Conservation (phyloP, 139 green algal genomes). For the Coelastrella sp. region DNA sequence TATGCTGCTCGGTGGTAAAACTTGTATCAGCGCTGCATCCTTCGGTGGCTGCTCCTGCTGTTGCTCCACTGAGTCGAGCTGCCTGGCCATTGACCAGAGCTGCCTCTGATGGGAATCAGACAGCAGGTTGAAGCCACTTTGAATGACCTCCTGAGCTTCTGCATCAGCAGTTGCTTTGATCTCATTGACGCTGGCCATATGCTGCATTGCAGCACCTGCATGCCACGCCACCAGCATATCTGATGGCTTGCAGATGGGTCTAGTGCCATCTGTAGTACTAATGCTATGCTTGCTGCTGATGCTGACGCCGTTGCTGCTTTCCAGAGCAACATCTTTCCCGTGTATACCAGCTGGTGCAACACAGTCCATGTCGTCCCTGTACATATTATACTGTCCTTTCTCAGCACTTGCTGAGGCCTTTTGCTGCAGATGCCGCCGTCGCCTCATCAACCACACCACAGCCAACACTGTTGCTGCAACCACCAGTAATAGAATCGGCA, state of each 20-base stretch:
- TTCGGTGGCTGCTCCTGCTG: background rate
- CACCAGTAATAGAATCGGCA: too few species aligned
- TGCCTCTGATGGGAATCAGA: background rate
- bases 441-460: background rate
- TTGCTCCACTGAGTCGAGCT: background rate
- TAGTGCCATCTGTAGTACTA: too few species aligned
- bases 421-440: background rate
- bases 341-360: too few species aligned
- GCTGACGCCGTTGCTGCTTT: background rate
- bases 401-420: background rate
- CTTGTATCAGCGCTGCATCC: background rate
- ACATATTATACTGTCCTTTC: background rate
- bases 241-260: too few species aligned
- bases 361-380: background rate
- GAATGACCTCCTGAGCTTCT: too few species aligned
- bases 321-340: background rate
- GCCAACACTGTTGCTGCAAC: constrained; percentile 1
- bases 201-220: background rate
- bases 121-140: too few species aligned
- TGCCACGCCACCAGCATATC: too few species aligned
- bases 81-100: background rate
- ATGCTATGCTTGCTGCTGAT: too few species aligned
- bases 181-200: too few species aligned
- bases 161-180: too few species aligned
- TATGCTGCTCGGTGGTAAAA: too few species aligned